Base-by-base conservation (phyloP, 2,329 filamentous ascomycete genomes). In the Fusarium gaditjirri region DNA sequence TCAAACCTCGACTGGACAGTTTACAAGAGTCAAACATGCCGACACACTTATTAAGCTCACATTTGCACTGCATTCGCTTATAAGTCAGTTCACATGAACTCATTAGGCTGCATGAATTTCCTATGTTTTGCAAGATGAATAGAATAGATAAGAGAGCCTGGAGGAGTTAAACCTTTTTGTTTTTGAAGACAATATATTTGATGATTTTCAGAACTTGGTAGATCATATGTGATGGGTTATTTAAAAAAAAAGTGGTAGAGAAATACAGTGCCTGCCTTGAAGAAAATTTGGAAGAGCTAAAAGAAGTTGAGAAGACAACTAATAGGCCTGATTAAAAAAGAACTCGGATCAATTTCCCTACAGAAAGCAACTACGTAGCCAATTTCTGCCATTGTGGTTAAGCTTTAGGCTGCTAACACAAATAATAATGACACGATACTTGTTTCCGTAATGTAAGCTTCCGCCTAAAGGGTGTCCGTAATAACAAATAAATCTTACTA, bases 281-380 rank as follows among this genome's bases (percentile, higher is more conserved):
- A n/a, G 7, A n/a, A 9, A 14, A 7, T 8, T 11, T 8, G 7
- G n/a, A 14, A 39, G 1, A 7, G 38, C 12, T n/a, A 12, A 8
- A 39, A 39, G 8, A 39, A 8, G 21, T n/a, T n/a, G 7, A n/a
- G 11, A n/a, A 6, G 12, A 12, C 6, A 38, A 38, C 36, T 19
- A 13, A 12, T 19, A 1, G 9, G 9, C 13, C 16, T 19, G 19
- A 17, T 35, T 35, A 1, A 35, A 12, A 17, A 35, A 17, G 16
- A 7, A 4, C 27, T 27, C 27, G 27, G 27, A 27, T 8, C 27
- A 31, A 31, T 31, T n/a, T n/a, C n/a, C n/a, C n/a, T n/a, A n/a
- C n/a, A n/a, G n/a, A n/a, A n/a, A n/a, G n/a, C n/a, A n/a, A n/a
- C n/a, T n/a, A n/a, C n/a, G n/a, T n/a, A n/a, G n/a, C n/a, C n/a